Evolutionary conservation across 176 grass and related monocot species (phyloP).

Genomic region (Triticum turgidum): DNA sequence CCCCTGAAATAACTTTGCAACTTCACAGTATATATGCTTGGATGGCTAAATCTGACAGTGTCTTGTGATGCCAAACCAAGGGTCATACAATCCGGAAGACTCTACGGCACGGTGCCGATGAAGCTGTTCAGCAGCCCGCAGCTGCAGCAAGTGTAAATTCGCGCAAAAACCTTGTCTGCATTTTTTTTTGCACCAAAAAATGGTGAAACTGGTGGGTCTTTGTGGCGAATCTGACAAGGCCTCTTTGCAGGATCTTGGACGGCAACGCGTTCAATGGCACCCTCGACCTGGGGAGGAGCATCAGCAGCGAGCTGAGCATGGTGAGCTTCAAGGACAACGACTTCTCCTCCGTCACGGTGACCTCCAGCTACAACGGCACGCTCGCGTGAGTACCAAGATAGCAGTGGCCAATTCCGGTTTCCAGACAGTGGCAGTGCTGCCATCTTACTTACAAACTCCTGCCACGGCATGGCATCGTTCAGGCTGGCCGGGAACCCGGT

Average conservation of each 20-base stretch:
- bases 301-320: conserved; percentile 67
- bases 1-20: neutral
- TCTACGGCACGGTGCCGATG: conserved; percentile 57
- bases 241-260: conserved; percentile 63
- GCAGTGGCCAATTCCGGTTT: neutral
- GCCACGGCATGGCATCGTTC: neutral
- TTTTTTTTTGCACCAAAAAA: neutral
- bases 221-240: neutral
- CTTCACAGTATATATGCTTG: neutral
- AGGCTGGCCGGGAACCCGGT: conserved; percentile 91
- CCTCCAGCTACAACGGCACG: conserved; percentile 56
- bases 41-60: conserved; percentile 5
- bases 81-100: conserved; percentile 70
- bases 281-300: conserved; percentile 53
- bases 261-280: conserved; percentile 81
- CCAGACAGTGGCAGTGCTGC: neutral
- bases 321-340: conserved; percentile 85
- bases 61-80: conserved; percentile 41
- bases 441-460: conserved; percentile 4
- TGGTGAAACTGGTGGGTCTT: neutral
- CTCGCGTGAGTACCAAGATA: conserved; percentile 53
- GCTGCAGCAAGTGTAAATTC: conserved; percentile 88
- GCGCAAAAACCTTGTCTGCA: neutral
- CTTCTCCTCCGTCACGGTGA: conserved; percentile 29
- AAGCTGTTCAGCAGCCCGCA: conserved; percentile 66